Evolutionary conservation across 805 yeast genomes (phyloP), one percentile per base, ranked within the genome.

Genomic region (Kodamaea lidongshanica): DNA sequence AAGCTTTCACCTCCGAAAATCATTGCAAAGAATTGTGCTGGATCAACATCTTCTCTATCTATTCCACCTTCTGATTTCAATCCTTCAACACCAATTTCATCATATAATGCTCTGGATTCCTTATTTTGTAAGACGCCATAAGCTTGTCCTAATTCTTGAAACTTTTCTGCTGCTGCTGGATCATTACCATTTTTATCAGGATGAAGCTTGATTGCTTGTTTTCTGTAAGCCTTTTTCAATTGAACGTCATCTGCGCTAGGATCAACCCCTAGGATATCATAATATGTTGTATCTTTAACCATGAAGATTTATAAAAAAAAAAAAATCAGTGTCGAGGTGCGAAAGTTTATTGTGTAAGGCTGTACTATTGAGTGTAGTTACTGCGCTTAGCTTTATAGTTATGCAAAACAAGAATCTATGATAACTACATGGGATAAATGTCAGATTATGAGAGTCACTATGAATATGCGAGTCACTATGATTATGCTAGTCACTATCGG

Each of bases 171-270:
- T 10, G 98, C 98, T 8, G 74, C 72, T 23, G 92, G 94, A 52
- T 92, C 94, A 47, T 82, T 78, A n/a, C 94, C 95, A 50, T 89
- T 86, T 63, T 92, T 92, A 55, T 92, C 98, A 1, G 98, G 98
- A 55, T 89, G 98, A 29, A 84, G 82, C 35, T 66, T 68, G 56
- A 89, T 81, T 6, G 97, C 97, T 54, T 77, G 77, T 53, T 82
- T 83, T 39, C 98, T 71, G 57, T 92, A 92, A 0, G 96, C 95
- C 54, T 86, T 86, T 58, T 92, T 92, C 56, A 92, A 84, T 41
- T 92, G 95, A 7, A 73, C 64, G 4, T 78, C 78, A 0, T 82
- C 70, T 12, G 96, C 96, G 8, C 72, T 72, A 12, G 78, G 68
- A 15, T 58, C 44, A 11, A 89, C 79, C 20, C 74, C 83, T 28